These are phyloP conservation scores for Rhodotorula glutinis DNA, from an alignment of 1,284 basidiomycete genomes.

Conservation along the genomic window DNA sequence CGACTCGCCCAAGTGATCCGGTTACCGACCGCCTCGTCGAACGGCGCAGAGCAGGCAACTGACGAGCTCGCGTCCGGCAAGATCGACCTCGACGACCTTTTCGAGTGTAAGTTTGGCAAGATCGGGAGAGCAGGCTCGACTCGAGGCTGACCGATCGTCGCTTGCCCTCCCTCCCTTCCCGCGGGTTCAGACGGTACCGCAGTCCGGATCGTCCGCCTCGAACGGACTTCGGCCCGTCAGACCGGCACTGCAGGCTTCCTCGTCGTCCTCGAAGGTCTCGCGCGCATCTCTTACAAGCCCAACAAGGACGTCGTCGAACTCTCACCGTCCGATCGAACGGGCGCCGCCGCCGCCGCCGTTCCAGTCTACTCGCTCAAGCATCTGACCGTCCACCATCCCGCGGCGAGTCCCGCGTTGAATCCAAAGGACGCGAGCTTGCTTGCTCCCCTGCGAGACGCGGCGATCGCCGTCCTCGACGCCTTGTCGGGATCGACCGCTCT, in stretches of 20 bases:
- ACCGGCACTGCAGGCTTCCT: conserved; percentile 31
- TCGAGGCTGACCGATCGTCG: too few species aligned
- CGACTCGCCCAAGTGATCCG: neutral
- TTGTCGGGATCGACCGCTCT: conserved; percentile 20
- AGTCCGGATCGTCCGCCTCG: conserved; percentile 41
- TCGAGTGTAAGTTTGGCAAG: conserved; percentile 22
- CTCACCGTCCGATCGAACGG: conserved; percentile 4
- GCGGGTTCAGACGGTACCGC: conserved; percentile 23
- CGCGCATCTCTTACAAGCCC: conserved; percentile 27
- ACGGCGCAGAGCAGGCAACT: neutral
- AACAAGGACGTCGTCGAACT: neutral
- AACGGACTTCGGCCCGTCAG: conserved; percentile 19
- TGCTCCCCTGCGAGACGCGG: conserved; percentile 9
- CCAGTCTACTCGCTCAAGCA: conserved; percentile 12
- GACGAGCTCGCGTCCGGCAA: conserved; percentile 2
- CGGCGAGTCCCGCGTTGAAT: conserved; percentile 2
- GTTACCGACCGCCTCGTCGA: neutral
- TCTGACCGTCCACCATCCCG: conserved; percentile 7
- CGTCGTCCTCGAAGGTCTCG: conserved; percentile 38
- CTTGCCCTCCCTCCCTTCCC: neutral
- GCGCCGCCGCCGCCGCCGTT: neutral
- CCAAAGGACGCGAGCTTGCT: conserved; percentile 8
- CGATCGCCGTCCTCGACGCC: conserved; percentile 13
- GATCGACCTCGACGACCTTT: conserved; percentile 19
- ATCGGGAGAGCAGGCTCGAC: neutral